These are phyloP conservation scores for Pythium guiyangense DNA, from an alignment of 352 stramenopile species.

Conservation along the genomic window DNA sequence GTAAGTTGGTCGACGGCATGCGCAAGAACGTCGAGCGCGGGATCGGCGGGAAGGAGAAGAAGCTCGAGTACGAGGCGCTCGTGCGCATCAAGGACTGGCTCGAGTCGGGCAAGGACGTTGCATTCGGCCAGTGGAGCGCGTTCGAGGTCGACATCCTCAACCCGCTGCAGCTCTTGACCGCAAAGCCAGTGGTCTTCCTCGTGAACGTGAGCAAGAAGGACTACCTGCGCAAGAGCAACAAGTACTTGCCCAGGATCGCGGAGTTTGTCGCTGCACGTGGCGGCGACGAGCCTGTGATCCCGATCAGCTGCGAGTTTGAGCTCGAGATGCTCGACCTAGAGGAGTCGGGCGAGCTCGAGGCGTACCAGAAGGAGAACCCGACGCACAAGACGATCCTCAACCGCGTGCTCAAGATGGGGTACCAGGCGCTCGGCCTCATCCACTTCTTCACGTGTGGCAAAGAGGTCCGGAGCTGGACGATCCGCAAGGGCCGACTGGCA, in stretches of 20 bases:
- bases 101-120: constrained; percentile 86
- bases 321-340: constrained; percentile 88
- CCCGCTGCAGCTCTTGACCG: constrained; percentile 89
- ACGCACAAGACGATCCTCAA: constrained; percentile 92
- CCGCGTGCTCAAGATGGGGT: constrained; percentile 97
- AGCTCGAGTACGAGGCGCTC: constrained; percentile 90
- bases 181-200: constrained; percentile 97
- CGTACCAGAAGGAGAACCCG: constrained; percentile 81
- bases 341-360: constrained; percentile 34
- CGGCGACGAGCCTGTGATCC: constrained; percentile 95
- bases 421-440: constrained; percentile 97
- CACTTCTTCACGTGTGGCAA: constrained; percentile 99
- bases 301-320: constrained; percentile 98
- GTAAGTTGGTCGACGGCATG: constrained; percentile 68
- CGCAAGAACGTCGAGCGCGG: constrained; percentile 88
- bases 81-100: constrained; percentile 82
- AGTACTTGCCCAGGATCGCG: constrained; percentile 96
- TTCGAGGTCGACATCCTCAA: constrained; percentile 91
- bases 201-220: constrained; percentile 99
- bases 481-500: constrained; percentile 95
- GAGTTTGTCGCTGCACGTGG: constrained; percentile 96
- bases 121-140: constrained; percentile 87
- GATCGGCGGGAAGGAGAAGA: constrained; percentile 93
- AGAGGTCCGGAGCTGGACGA: constrained; percentile 99
- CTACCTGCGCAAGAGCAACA: constrained; percentile 98